phyloP scores from a whole-genome alignment of 495 filamentous ascomycete species.

The Hyaloscypha bicolor region DNA sequence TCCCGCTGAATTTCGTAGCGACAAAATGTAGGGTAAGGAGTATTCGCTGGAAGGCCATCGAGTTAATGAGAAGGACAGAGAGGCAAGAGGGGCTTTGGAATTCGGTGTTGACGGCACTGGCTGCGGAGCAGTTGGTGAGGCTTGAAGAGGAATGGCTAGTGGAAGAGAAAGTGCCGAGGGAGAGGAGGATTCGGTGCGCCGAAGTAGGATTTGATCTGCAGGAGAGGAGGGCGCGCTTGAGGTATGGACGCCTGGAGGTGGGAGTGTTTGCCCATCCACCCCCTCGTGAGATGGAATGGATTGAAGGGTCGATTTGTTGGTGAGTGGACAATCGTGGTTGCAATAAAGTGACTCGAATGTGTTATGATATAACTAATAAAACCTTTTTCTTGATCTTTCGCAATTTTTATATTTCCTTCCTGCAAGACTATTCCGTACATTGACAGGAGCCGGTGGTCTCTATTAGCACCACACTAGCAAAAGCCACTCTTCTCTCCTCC shows the following conservation, averaged over 20 bases:
- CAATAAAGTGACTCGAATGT: too few relatives aligned
- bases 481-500: too few relatives aligned
- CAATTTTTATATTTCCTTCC: too few relatives aligned
- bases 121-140: slow-evolving; percentile 20
- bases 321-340: background rate
- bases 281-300: background rate
- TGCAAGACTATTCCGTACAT: too few relatives aligned
- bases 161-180: background rate
- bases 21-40: slow-evolving; percentile 11
- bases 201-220: background rate
- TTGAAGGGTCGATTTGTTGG: background rate
- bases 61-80: slow-evolving; percentile 1
- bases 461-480: too few relatives aligned
- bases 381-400: too few relatives aligned
- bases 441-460: too few relatives aligned
- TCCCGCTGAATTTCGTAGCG: slow-evolving; percentile 19
- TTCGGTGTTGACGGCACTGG: slow-evolving; percentile 13
- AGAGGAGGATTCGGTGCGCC: slow-evolving; percentile 1
- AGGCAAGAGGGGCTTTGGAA: slow-evolving; percentile 29
- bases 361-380: too few relatives aligned
- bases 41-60: slow-evolving; percentile 19
- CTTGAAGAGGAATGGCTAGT: slow-evolving; percentile 16
- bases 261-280: background rate
- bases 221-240: background rate
- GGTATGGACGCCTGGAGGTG: background rate